Conservation (phyloP, 2,329 filamentous ascomycete genomes). For the Fusarium compactum region DNA sequence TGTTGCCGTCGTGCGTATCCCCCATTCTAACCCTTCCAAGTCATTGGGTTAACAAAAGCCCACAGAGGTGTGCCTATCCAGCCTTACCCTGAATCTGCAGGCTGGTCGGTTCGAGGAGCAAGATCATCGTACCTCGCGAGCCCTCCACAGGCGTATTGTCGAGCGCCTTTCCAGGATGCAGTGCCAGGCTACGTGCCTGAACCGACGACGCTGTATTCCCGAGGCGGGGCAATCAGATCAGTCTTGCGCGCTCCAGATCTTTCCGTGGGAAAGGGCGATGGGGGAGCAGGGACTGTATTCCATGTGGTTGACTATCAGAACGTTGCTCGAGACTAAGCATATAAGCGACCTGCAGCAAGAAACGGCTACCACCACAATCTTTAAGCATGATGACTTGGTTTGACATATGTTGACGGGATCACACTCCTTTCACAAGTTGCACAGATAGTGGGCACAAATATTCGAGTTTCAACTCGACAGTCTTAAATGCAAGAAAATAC, state of each 20-base stretch:
- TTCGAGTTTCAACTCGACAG: not conserved
- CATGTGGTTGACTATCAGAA: slow-evolving; percentile 16
- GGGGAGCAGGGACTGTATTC: slow-evolving; percentile 2
- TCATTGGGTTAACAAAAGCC: slow-evolving; percentile 11
- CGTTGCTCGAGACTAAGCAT: slow-evolving; percentile 10
- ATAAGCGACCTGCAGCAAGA: not conserved
- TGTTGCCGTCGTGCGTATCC: slow-evolving; percentile 33
- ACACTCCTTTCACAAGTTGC: slow-evolving; percentile 26
- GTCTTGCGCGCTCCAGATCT: slow-evolving; percentile 24
- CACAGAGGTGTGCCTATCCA: slow-evolving; percentile 19
- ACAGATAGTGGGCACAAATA: not conserved
- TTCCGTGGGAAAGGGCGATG: not conserved
- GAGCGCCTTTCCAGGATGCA: slow-evolving; percentile 11
- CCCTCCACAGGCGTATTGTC: slow-evolving; percentile 8
- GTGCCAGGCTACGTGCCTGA: slow-evolving; percentile 24
- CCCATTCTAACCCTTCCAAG: not conserved
- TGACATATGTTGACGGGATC: not conserved
- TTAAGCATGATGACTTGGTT: not conserved
- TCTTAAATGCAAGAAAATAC: slow-evolving; percentile 28
- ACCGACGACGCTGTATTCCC: slow-evolving; percentile 5
- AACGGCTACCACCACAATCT: not conserved
- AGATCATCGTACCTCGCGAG: slow-evolving; percentile 6
- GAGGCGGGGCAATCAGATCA: slow-evolving; percentile 4
- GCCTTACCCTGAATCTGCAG: slow-evolving; percentile 11
- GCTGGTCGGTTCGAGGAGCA: slow-evolving; percentile 28